Evolutionary conservation across 208 protist genomes (phyloP).

Genomic region (Leishmania tarentolae): DNA sequence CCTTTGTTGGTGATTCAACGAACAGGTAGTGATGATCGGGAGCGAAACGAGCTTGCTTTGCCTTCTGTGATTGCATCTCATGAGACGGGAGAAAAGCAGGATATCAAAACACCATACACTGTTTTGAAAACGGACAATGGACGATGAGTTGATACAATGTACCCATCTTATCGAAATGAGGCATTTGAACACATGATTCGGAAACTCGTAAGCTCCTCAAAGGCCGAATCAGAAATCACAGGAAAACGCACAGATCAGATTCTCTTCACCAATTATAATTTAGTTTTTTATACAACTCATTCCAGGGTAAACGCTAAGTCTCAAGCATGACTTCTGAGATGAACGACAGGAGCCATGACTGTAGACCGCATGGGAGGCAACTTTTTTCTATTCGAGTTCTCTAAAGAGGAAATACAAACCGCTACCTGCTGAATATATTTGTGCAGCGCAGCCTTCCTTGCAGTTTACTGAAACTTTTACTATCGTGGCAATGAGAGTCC

Average conservation of each 20-base stretch:
- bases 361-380: too few species aligned
- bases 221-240: background rate
- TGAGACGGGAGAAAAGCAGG: background rate
- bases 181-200: background rate
- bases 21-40: background rate
- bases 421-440: background rate
- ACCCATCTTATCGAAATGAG: background rate
- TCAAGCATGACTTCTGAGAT: background rate
- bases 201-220: background rate
- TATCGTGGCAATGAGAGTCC: background rate
- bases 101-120: background rate
- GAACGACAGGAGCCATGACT: background rate
- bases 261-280: background rate
- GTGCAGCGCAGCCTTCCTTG: background rate
- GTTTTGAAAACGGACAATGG: background rate
- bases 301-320: background rate
- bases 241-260: background rate
- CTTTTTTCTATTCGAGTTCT: background rate
- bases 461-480: background rate
- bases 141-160: background rate
- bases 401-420: background rate
- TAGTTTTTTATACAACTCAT: background rate
- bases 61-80: background rate
- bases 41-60: background rate
- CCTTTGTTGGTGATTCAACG: background rate